A percentile compares a stretch with the other conserved stretches of the same genome.
phyloP scores from a whole-genome alignment of 2,329 filamentous ascomycete genomes.

The Aspergillus proliferans region DNA sequence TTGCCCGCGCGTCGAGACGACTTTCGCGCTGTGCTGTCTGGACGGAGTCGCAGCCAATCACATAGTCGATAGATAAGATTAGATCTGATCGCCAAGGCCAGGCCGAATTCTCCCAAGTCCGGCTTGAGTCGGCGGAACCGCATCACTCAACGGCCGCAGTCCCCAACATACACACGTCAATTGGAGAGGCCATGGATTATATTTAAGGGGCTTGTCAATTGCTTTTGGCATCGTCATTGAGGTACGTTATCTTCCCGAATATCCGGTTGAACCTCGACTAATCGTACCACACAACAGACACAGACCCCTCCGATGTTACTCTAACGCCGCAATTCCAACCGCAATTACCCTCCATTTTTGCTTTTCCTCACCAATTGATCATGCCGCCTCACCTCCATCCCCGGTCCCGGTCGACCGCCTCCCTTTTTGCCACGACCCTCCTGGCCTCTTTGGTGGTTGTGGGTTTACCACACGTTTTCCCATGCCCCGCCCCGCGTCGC shows the following conservation, averaged over 20 bases:
- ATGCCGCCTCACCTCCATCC: constrained; percentile 88
- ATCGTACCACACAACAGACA: no score
- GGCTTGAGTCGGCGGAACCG: no score
- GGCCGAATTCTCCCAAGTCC: constrained; percentile 11
- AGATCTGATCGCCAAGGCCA: constrained; percentile 29
- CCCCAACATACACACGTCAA: constrained; percentile 3
- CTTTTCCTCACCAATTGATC: constrained; percentile 18
- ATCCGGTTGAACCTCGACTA: background rate
- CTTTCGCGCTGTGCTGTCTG: background rate
- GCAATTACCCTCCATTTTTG: background rate
- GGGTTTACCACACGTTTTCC: constrained; percentile 78
- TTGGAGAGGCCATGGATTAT: constrained; percentile 6
- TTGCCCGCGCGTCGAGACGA: constrained; percentile 4
- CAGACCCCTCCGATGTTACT: constrained; percentile 7
- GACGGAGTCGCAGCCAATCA: constrained; percentile 21
- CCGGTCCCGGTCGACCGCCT: constrained; percentile 84
- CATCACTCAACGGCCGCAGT: background rate
- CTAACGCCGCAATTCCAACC: constrained; percentile 2
- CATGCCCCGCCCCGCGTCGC: constrained; percentile 76
- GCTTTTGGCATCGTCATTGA: background rate
- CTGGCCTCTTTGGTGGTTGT: constrained; percentile 88
- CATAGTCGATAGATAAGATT: constrained; percentile 31
- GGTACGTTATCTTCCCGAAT: background rate
- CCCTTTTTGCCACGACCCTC: constrained; percentile 90
- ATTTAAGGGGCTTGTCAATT: background rate